Conservation (phyloP, 768 basidiomycete genomes). For the Amanita thiersii region DNA sequence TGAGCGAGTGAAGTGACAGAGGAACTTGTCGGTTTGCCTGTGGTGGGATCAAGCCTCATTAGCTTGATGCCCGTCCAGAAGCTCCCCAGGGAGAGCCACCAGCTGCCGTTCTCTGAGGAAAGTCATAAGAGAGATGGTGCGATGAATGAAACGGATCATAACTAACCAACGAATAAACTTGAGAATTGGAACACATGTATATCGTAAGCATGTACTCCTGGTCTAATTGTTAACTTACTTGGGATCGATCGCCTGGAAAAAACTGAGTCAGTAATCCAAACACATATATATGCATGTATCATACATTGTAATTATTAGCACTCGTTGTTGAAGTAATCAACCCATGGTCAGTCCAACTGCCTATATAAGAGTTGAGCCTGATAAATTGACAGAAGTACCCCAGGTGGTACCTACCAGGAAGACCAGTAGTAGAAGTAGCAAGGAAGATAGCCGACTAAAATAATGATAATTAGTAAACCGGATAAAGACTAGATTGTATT, state of each 20-base stretch:
- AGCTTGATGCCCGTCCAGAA: constrained; percentile 51
- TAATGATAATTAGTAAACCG: not conserved
- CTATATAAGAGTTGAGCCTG: constrained; percentile 12
- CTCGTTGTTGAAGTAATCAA: constrained; percentile 35
- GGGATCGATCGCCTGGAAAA: constrained; percentile 41
- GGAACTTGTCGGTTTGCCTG: constrained; percentile 30
- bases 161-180: not conserved
- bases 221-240: constrained; percentile 32
- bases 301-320: constrained; percentile 33
- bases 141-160: not conserved
- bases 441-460: constrained; percentile 44
- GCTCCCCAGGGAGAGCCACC: constrained; percentile 44
- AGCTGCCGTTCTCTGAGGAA: constrained; percentile 28
- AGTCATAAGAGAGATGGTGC: not conserved
- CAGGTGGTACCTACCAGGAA: constrained; percentile 22
- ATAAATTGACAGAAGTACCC: not conserved
- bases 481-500: not conserved
- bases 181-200: too few relatives aligned
- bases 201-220: too few relatives aligned
- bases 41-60: constrained; percentile 28
- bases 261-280: not conserved
- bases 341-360: constrained; percentile 37
- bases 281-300: constrained; percentile 6
- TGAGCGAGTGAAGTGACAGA: constrained; percentile 35
- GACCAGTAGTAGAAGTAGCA: constrained; percentile 41